phyloP scores from a whole-genome alignment of 495 filamentous ascomycete genomes.

The Pseudoneurospora amorphoporcata region DNA sequence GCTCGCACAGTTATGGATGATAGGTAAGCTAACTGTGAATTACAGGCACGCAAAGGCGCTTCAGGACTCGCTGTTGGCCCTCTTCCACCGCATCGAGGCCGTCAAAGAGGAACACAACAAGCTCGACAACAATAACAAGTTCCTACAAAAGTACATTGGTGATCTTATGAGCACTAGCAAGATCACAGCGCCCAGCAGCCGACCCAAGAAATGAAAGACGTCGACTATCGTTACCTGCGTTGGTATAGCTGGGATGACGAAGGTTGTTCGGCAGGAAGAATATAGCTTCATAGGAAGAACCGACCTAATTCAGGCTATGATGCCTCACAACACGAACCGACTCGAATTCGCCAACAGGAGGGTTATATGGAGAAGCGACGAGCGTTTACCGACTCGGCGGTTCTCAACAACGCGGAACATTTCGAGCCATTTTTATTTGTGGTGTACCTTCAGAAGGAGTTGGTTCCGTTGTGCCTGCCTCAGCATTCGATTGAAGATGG shows the following conservation, averaged over 20 bases:
- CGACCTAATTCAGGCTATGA: not conserved
- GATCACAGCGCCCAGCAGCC: slow-evolving; percentile 51
- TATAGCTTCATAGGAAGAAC: not conserved
- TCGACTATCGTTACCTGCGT: not conserved
- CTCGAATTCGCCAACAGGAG: not conserved
- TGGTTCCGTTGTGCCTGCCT: not conserved
- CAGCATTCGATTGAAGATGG: not conserved
- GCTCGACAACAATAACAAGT: slow-evolving; percentile 87
- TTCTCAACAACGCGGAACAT: not conserved
- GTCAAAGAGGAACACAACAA: slow-evolving; percentile 91
- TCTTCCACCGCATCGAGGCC: slow-evolving; percentile 88
- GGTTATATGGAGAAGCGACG: not conserved
- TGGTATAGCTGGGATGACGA: not conserved
- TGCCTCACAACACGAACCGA: not conserved
- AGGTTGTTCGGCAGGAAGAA: not conserved
- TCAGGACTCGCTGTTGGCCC: slow-evolving; percentile 75
- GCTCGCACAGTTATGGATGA: not conserved
- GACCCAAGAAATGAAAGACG: slow-evolving; percentile 38
- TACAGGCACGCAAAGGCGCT: slow-evolving; percentile 74
- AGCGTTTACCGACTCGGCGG: not conserved
- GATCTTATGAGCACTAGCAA: slow-evolving; percentile 75
- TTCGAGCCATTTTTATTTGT: not conserved
- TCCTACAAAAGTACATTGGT: slow-evolving; percentile 83
- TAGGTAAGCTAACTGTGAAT: slow-evolving; percentile 8
- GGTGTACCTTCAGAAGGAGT: not conserved